These are phyloP conservation scores for Citrullus mucosospermus DNA, from an alignment of 306 rosid species.

Conservation along the genomic window DNA sequence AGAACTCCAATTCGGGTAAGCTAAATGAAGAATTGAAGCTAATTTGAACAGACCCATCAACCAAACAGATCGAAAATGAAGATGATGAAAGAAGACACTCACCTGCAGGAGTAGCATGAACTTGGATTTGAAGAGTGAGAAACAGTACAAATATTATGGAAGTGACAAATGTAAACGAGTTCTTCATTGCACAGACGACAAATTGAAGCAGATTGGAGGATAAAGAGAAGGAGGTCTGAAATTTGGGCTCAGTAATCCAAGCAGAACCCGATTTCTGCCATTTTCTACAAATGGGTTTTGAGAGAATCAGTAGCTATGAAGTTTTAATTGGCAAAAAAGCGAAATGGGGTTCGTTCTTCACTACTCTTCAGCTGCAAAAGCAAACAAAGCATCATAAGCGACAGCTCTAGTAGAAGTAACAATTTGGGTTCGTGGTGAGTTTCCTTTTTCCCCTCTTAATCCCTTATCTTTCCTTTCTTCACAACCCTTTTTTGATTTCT, in stretches of 20 bases:
- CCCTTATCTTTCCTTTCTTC: not conserved
- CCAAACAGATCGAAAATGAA: conserved; percentile 15
- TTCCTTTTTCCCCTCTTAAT: not conserved
- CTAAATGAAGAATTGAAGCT: not conserved
- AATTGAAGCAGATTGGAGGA: not conserved
- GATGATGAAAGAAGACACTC: not conserved
- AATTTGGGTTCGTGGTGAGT: not conserved
- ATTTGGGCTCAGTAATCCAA: not conserved
- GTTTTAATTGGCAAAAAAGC: not conserved
- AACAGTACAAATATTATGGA: conserved; percentile 22
- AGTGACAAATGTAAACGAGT: conserved; percentile 21
- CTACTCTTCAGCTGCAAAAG: not conserved
- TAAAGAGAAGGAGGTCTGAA: not conserved
- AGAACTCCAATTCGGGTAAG: not conserved
- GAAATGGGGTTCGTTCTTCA: not conserved
- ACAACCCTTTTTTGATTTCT: not conserved
- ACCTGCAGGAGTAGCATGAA: conserved; percentile 89
- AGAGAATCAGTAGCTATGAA: not conserved
- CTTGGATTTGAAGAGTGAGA: conserved; percentile 22
- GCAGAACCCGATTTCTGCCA: not conserved
- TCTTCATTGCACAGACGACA: conserved; percentile 35
- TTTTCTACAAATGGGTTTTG: not conserved
- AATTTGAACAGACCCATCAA: conserved; percentile 24
- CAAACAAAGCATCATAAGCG: not conserved
- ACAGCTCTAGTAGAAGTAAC: not conserved